phyloP scores from a whole-genome alignment of 202 grass and related monocot genomes.

The Saccharum hybrid region DNA sequence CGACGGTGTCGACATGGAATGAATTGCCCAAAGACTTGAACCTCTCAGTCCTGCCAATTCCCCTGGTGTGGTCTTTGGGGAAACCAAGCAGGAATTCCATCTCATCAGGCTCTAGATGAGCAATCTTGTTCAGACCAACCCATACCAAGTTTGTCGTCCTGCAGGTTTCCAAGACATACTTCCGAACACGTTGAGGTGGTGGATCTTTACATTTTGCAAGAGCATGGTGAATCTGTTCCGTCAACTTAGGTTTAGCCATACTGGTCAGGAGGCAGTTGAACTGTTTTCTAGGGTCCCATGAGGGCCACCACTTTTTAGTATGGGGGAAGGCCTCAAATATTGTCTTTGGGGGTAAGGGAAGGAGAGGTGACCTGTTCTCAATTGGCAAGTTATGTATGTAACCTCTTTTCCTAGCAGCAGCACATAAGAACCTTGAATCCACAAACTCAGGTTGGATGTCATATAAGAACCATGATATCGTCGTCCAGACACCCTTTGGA shows the following conservation, averaged over 20 bases:
- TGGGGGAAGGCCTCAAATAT: conserved; percentile 60
- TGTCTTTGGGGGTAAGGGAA: conserved; percentile 56
- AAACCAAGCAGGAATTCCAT: conserved; percentile 75
- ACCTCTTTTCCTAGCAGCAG: conserved; percentile 70
- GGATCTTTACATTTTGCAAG: conserved; percentile 42
- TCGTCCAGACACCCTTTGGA: conserved; percentile 70
- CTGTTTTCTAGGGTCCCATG: conserved; percentile 66
- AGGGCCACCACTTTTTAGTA: conserved; percentile 67
- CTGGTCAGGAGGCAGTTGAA: conserved; percentile 72
- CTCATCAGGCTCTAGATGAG: conserved; percentile 70
- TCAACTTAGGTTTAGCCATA: conserved; percentile 57
- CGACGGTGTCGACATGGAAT: conserved; percentile 82
- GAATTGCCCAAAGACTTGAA: conserved; percentile 77
- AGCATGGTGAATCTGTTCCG: conserved; percentile 50
- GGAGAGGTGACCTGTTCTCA: conserved; percentile 49
- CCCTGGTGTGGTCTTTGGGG: conserved; percentile 71
- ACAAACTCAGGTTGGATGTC: conserved; percentile 73
- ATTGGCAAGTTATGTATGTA: conserved; percentile 81
- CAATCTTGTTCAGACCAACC: conserved; percentile 70
- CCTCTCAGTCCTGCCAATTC: conserved; percentile 53
- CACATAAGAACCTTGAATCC: conserved; percentile 68
- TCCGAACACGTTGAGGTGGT: conserved; percentile 49
- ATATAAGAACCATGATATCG: conserved; percentile 62
- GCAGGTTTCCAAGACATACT: conserved; percentile 52
- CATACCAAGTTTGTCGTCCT: conserved; percentile 73